Percentiles rank a stretch among this genome's conserved stretches.
Conservation (phyloP, 768 basidiomycete genomes). For the Pleurotus cornucopiae region DNA sequence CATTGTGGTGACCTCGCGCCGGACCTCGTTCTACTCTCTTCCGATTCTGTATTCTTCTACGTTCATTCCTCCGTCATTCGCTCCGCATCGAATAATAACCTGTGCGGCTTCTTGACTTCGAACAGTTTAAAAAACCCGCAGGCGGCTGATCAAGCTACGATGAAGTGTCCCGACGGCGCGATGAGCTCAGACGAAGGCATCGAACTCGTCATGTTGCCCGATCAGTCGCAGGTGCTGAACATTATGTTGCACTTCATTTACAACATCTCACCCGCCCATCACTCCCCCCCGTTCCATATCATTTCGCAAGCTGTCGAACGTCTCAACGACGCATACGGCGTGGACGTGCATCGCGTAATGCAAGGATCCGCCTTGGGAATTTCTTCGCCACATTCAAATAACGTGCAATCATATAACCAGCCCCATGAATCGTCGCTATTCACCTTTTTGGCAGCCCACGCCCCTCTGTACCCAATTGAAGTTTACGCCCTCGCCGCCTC, state of each 20-base stretch:
- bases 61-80: neutral
- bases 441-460: neutral
- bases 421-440: neutral
- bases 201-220: neutral
- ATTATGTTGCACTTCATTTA: neutral
- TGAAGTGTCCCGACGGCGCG: neutral
- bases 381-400: neutral
- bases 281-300: neutral
- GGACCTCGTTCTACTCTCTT: neutral
- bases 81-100: neutral
- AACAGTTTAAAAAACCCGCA: neutral
- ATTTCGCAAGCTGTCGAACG: neutral
- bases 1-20: neutral
- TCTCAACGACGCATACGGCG: neutral
- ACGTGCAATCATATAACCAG: neutral
- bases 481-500: neutral
- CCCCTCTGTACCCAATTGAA: neutral
- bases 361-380: neutral
- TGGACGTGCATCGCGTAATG: neutral
- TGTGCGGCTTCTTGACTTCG: neutral
- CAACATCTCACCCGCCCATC: neutral
- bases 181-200: neutral
- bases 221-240: neutral
- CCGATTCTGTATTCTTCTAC: constrained; percentile 2
- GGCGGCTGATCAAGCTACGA: neutral